Base-by-base conservation (phyloP, 306 rosid species). In the Albizia julibrissin region DNA sequence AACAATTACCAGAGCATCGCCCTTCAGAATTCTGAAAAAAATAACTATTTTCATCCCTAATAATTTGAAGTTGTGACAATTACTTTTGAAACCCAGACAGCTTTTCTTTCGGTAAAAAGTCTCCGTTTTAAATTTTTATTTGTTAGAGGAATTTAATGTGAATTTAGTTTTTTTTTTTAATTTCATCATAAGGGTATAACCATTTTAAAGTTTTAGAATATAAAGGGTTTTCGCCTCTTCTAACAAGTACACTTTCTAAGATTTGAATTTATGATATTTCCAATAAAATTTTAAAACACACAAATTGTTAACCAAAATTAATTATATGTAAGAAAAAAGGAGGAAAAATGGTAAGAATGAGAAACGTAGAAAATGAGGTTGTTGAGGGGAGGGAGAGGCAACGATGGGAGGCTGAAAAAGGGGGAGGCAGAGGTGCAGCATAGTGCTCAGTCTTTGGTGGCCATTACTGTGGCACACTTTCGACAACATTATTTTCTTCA, bases 401-500 rank as follows among this genome's bases (percentile, higher is more conserved):
- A 22, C 7, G 34, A 61, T 1, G 26, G 72, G 22, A 52, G 80
- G 75, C 26, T 58, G 6, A 22, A 10, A 56, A 83, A 73, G 47
- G 83, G 52, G 66, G 65, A 74, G 78, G 77, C 87, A 79, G 21
- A 22, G 72, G 79, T 72, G 61, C 82, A 64, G 16, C 64, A 73
- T n/a, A 40, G 26, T 26, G 46, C 33, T 68, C 26, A 10, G 76
- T 50, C 42, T 39, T 79, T 74, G 83, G 75, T 33, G 84, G 44
- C 71, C 84, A 80, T 69, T 18, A 44, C 68, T 56, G 43, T 80
- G 14, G 43, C 74, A 52, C 27, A 40, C 54, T 19, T 29, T n/a
- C 31, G 65, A 78, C 65, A 47, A 66, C 67, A 52, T 62, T 62
- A 62, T 42, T 64, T 80, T 79, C 80, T 79, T 43, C 24, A 29